Evolutionary conservation across 768 basidiomycete species (phyloP), one percentile per base, ranked within the genome.

Genomic region (Tulasnella sp.): DNA sequence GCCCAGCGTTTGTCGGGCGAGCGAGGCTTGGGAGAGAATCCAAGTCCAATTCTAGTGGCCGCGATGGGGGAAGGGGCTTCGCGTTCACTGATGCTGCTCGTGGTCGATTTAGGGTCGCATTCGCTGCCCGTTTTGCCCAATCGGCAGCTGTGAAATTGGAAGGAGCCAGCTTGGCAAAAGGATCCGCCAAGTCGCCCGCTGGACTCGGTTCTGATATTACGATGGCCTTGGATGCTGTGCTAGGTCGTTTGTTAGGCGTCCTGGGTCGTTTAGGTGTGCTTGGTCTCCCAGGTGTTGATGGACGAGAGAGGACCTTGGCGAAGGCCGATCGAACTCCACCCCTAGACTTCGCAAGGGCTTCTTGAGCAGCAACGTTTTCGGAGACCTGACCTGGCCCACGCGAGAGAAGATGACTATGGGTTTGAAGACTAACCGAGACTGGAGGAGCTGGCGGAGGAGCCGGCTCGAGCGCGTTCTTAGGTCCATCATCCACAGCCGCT

Each of bases 191-290:
- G 31, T 68, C 62, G 18, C 36, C 62, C 6, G 27, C 40, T 16
- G 73, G 73, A 24, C 31, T 74, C 2, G 73, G 46, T 24, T 39
- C 73, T 10, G 73, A 42, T 14, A 38, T 16, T 5, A 34, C 46
- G 27, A 42, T 48, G 14, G 73, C 46, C 62, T 36, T 62, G 2
- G 46, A 52, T 36, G 56, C 58, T 40, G 68, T 77, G 46, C 46
- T 62, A n/a, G 52, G 36, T 38, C 56, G 76, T 36, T 79, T 42
- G 40, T 44, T 71, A 18, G 78, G 62, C n/a, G 78, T 79, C 42
- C 31, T 36, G 19, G 78, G 78, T 10, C 78, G 78, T 74, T 74
- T 79, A n/a, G 78, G 78, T 10, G 78, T 74, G 24, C 62, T 31
- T 8, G 78, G 71, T 38, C 78, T 10, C 36, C 27, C 71, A 40